Percentiles rank a stretch among this genome's conserved stretches.
These are phyloP conservation scores for Pecoramyces ruminantium DNA, from an alignment of 192 early-diverging fungal species.

Conservation along the genomic window DNA sequence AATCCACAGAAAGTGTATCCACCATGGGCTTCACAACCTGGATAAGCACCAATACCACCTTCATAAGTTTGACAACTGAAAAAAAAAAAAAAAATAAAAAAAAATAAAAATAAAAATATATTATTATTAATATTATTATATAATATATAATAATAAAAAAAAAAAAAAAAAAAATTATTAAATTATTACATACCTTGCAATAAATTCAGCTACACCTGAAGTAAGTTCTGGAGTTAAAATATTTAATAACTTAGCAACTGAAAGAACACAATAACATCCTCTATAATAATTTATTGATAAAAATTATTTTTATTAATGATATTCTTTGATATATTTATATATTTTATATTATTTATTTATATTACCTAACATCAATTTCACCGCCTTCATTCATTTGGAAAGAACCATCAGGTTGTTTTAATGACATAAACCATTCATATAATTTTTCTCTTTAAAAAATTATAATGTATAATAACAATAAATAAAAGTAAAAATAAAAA, in stretches of 20 bases:
- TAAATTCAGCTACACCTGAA: constrained; percentile 43
- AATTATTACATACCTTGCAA: constrained; percentile 32
- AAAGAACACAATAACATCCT: constrained; percentile 74
- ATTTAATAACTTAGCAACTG: constrained; percentile 59
- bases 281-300: too few relatives aligned
- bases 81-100: background rate
- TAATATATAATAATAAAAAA: background rate
- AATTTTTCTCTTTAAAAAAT: constrained; percentile 27
- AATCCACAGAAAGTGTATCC: constrained; percentile 90
- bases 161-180: background rate
- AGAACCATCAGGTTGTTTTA: constrained; percentile 77
- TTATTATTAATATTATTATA: too few relatives aligned
- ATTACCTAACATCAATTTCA: constrained; percentile 77
- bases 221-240: constrained; percentile 67
- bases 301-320: too few relatives aligned
- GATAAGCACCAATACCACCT: constrained; percentile 73
- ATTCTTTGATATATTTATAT: too few relatives aligned
- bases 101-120: background rate
- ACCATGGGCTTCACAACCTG: constrained; percentile 80
- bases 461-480: too few relatives aligned
- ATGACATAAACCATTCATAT: constrained; percentile 54
- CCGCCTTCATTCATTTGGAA: constrained; percentile 84
- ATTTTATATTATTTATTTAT: too few relatives aligned
- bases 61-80: constrained; percentile 71
- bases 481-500: too few relatives aligned